Percentiles rank a stretch among this genome's conserved stretches.
Conservation (phyloP, 2,329 filamentous ascomycete species). For the Sporothrix sp. region DNA sequence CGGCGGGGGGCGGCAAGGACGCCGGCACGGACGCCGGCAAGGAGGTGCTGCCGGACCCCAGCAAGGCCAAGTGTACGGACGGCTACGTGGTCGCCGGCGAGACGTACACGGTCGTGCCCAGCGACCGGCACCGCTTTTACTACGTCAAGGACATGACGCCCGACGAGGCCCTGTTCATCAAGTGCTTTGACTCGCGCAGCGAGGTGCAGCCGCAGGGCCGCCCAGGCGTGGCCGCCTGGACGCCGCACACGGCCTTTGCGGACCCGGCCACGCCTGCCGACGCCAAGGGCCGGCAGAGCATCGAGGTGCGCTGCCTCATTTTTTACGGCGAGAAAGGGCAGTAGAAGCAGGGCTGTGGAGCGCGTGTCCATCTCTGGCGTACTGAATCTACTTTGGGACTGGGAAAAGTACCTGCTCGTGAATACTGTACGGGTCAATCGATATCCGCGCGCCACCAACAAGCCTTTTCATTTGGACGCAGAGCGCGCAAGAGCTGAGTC, state of each 20-base stretch:
- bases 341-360: not conserved
- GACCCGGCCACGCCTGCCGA: conserved; percentile 44
- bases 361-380: too few species aligned
- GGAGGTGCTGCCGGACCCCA: conserved; percentile 43
- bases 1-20: conserved; percentile 17
- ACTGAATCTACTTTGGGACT: too few species aligned
- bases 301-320: conserved; percentile 54
- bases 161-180: conserved; percentile 38
- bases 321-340: conserved; percentile 36
- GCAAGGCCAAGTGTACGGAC: conserved; percentile 36
- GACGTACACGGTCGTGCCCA: conserved; percentile 50
- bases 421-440: too few species aligned
- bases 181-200: conserved; percentile 44
- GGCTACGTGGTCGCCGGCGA: conserved; percentile 54
- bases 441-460: too few species aligned
- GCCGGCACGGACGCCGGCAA: conserved; percentile 49
- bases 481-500: too few species aligned
- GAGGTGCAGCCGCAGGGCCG: conserved; percentile 27
- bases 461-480: too few species aligned
- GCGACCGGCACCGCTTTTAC: conserved; percentile 49
- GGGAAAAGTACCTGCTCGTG: too few species aligned
- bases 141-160: conserved; percentile 59
- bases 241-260: conserved; percentile 45
- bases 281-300: conserved; percentile 44
- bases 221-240: conserved; percentile 35